A percentile compares a stretch with the other conserved stretches of the same genome.
phyloP scores from a whole-genome alignment of 208 protist genomes.

The Crithidia expoeki region DNA sequence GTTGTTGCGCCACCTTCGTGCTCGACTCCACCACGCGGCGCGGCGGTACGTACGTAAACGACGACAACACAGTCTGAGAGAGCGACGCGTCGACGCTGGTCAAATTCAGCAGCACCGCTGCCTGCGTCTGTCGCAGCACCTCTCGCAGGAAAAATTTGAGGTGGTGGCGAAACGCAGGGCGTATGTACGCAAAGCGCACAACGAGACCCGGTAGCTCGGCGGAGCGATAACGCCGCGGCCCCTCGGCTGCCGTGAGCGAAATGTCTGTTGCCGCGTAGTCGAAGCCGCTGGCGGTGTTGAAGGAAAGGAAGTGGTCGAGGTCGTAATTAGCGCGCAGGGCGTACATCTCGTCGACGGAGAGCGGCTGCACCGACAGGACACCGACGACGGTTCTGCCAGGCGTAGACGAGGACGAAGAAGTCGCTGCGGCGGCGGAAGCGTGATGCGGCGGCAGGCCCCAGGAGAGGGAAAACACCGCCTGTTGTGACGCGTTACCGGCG shows the following conservation, averaged over 20 bases:
- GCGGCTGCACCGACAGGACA: slow-evolving; percentile 54
- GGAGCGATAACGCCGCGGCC: slow-evolving; percentile 46
- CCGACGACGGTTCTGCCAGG: slow-evolving; percentile 46
- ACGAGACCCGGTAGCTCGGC: slow-evolving; percentile 56
- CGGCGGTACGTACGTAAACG: slow-evolving; percentile 43
- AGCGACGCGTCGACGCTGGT: slow-evolving; percentile 36
- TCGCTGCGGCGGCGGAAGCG: neutral
- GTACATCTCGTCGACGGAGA: slow-evolving; percentile 76
- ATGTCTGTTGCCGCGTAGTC: slow-evolving; percentile 81
- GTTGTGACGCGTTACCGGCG: neutral
- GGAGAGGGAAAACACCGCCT: slow-evolving; percentile 38
- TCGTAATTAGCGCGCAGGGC: slow-evolving; percentile 87
- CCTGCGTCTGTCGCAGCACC: slow-evolving; percentile 66
- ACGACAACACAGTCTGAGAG: slow-evolving; percentile 56
- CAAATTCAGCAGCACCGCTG: slow-evolving; percentile 57
- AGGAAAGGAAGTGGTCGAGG: slow-evolving; percentile 80
- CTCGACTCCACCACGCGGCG: slow-evolving; percentile 74
- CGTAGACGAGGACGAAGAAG: neutral
- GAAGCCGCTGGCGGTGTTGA: slow-evolving; percentile 56
- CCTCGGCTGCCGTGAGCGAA: slow-evolving; percentile 39
- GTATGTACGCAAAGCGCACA: slow-evolving; percentile 75
- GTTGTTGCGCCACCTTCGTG: neutral
- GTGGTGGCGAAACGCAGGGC: slow-evolving; percentile 56
- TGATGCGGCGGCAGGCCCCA: slow-evolving; percentile 13
- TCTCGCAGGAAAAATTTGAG: slow-evolving; percentile 84